phyloP scores from a whole-genome alignment of 75 land plant species.

The Selaginella tamariscina region DNA sequence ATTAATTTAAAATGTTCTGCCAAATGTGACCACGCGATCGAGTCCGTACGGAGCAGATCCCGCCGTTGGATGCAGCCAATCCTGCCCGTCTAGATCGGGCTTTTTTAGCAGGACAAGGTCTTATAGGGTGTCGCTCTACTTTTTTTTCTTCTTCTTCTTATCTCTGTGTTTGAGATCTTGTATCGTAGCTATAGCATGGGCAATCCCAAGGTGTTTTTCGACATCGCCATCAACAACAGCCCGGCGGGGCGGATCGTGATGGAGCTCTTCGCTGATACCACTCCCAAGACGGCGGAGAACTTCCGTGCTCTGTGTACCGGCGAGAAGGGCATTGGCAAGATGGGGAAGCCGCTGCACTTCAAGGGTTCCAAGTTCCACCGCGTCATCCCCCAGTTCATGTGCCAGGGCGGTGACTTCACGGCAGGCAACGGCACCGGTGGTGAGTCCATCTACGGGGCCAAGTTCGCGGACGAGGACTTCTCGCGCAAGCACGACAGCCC shows the following conservation, averaged over 20 bases:
- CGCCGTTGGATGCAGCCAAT: too few relatives aligned
- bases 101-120: too few relatives aligned
- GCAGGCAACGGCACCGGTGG: constrained; percentile 23
- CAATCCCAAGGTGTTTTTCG: constrained; percentile 74
- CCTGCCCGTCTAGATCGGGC: too few relatives aligned
- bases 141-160: too few relatives aligned
- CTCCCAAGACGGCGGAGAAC: constrained; percentile 67
- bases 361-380: constrained; percentile 74
- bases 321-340: constrained; percentile 54
- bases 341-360: constrained; percentile 65
- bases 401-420: constrained; percentile 88
- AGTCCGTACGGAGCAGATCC: too few relatives aligned
- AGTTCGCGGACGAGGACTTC: constrained; percentile 10
- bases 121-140: too few relatives aligned
- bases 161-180: too few relatives aligned
- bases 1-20: too few relatives aligned
- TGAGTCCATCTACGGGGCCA: constrained; percentile 6
- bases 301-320: constrained; percentile 88
- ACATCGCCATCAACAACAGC: constrained; percentile 47
- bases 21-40: too few relatives aligned
- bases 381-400: constrained; percentile 80
- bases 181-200: neutral
- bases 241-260: constrained; percentile 65
- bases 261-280: constrained; percentile 23
- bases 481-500: neutral